A percentile compares a stretch with the other conserved stretches of the same genome.
These are phyloP conservation scores for Knoxia roxburghii DNA, from an alignment of 257 asterid genomes.

Conservation along the genomic window DNA sequence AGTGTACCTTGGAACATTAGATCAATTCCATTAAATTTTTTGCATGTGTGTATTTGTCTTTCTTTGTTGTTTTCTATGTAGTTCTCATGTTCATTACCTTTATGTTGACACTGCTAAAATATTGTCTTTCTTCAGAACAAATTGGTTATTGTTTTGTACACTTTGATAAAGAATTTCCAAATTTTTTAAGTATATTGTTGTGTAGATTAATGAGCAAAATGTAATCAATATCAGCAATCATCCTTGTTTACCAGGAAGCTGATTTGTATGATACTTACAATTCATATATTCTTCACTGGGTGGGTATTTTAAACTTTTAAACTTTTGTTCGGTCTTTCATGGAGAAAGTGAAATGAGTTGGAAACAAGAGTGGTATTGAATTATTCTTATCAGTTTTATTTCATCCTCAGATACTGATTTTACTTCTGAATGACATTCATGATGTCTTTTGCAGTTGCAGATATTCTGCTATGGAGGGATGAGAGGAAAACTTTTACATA, in stretches of 20 bases:
- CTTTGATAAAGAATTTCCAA: neutral
- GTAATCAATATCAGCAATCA: neutral
- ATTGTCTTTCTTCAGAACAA: no score
- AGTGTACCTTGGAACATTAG: neutral
- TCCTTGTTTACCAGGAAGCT: neutral
- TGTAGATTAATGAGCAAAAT: neutral
- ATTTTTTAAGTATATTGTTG: neutral
- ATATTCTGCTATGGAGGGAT: slow-evolving; percentile 92
- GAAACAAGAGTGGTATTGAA: neutral
- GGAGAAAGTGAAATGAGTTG: neutral
- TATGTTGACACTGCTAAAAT: no score
- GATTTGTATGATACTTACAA: neutral
- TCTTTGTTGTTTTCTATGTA: no score
- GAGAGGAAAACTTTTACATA: slow-evolving; percentile 65
- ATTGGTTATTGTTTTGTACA: neutral
- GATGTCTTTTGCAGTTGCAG: slow-evolving; percentile 64
- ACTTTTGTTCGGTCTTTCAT: neutral
- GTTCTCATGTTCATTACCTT: neutral
- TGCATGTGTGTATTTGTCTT: no score
- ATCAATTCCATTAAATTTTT: neutral
- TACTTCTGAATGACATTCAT: slow-evolving; percentile 22
- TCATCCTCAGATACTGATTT: neutral
- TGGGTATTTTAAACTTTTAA: neutral
- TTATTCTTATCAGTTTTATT: neutral
- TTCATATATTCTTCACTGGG: neutral